Conservation (phyloP, 179 eudicot genomes). For the Corrigiola litoralis region DNA sequence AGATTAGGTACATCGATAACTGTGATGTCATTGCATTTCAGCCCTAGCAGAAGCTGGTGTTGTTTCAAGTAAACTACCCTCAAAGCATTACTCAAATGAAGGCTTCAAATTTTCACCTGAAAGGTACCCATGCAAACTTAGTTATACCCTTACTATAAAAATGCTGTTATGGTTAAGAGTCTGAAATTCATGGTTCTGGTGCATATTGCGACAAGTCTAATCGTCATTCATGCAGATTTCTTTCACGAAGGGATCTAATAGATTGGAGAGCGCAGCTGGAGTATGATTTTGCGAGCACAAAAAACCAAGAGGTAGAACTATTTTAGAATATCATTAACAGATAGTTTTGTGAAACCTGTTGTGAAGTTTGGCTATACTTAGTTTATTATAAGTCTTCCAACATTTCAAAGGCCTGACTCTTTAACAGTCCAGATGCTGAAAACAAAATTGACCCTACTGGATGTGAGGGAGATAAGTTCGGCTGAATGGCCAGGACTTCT, state of each 20-base stretch:
- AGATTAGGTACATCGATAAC: neutral
- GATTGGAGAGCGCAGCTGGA: slow-evolving; percentile 90
- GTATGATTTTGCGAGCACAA: slow-evolving; percentile 48
- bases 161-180: neutral
- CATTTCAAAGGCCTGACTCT: slow-evolving; percentile 47
- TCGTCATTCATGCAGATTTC: slow-evolving; percentile 38
- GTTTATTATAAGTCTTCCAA: slow-evolving; percentile 1
- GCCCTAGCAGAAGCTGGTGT: slow-evolving; percentile 93
- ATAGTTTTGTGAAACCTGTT: no score
- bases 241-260: slow-evolving; percentile 74
- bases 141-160: neutral
- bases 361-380: neutral
- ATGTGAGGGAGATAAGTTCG: slow-evolving; percentile 56
- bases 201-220: neutral
- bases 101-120: slow-evolving; percentile 59
- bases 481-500: slow-evolving; percentile 49
- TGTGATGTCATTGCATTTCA: slow-evolving; percentile 26
- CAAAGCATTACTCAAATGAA: slow-evolving; percentile 21
- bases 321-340: slow-evolving; percentile 3
- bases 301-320: slow-evolving; percentile 57
- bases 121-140: slow-evolving; percentile 41
- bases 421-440: slow-evolving; percentile 95
- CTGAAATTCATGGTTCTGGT: neutral
- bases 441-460: slow-evolving; percentile 67
- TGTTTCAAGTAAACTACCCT: slow-evolving; percentile 58